These are phyloP conservation scores for Psidium guajava DNA, from an alignment of 345 rosid genomes.

Conservation along the genomic window DNA sequence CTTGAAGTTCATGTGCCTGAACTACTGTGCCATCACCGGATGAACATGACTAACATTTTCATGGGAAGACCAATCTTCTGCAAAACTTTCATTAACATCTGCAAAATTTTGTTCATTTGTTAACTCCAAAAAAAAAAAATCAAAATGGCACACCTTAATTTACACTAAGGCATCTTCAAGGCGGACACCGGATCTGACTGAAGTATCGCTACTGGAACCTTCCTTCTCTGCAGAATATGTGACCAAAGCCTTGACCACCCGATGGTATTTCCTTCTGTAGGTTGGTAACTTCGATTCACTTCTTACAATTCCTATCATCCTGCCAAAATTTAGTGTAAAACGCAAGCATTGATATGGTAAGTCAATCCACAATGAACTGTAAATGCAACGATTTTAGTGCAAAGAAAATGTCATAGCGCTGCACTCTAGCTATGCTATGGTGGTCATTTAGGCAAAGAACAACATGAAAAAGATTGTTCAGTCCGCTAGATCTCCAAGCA, in stretches of 20 bases:
- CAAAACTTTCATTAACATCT: not conserved
- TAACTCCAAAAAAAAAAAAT: not conserved
- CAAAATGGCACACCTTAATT: not conserved
- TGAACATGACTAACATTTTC: not conserved
- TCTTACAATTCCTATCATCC: conserved; percentile 66
- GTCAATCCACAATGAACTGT: not conserved
- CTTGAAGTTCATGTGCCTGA: not conserved
- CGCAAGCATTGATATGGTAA: not conserved
- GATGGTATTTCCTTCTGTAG: conserved; percentile 52
- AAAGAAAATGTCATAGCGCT: not conserved
- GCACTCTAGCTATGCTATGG: not conserved
- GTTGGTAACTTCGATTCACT: conserved; percentile 64
- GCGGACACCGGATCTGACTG: conserved; percentile 25
- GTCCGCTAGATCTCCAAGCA: not conserved
- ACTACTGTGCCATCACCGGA: not conserved
- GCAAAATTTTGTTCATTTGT: not conserved
- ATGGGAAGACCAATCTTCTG: not conserved
- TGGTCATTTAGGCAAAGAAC: not conserved
- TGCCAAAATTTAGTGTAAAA: not conserved
- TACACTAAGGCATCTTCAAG: conserved; percentile 9
- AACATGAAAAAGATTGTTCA: not conserved
- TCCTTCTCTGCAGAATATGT: conserved; percentile 31
- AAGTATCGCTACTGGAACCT: conserved; percentile 13
- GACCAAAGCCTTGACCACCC: conserved; percentile 52
- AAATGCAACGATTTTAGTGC: not conserved